Base-by-base conservation (phyloP, 1,139 yeast species). In the Lodderomyces metapsilosis region DNA sequence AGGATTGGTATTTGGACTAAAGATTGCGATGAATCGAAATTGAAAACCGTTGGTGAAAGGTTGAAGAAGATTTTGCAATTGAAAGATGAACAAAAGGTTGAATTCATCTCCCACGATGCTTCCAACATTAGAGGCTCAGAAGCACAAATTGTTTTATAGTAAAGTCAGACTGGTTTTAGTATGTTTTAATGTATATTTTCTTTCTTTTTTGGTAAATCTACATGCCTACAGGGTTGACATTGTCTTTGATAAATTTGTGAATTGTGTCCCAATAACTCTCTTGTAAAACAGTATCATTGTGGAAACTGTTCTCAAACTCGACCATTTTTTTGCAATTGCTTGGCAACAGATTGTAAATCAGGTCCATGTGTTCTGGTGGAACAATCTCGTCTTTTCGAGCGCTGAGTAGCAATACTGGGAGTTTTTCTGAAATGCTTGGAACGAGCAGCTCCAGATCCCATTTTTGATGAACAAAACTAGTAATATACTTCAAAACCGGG, bases 1-100 rank as follows among this genome's bases (percentile, higher is more conserved):
- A 84, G 91, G 67, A 80, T 92, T 61, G 92, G 95, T 59, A 73
- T 92, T 64, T 92, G 98, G 98, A 91, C 98, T 51, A 84, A 81
- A 64, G 80, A 91, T 52, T 82, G 87, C 56, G 80, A 82, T 56
- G 82, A 80, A 56, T 71, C 74, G 45, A 76, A 78, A 55, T 76
- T 81, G 62, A 71, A 69, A 53, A 74, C 78, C 45, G 83, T 92
- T 53, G 98, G 98, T 59, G 82, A 80, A 60, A 81, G 83, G 66
- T 88, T 92, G 68, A 91, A 88, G 78, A 80, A 78, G 63, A 83
- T 86, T 40, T 75, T 88, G 60, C 82, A 78, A 62, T 77, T 87
- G 57, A 64, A 74, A 45, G 88, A 81, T 41, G 76, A 72, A 47
- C 89, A 83, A 54, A 78, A 79, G 62, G 74, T 88, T 53, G 96